Evolutionary conservation across 345 rosid genomes (phyloP).

Genomic region (Murraya paniculata): DNA sequence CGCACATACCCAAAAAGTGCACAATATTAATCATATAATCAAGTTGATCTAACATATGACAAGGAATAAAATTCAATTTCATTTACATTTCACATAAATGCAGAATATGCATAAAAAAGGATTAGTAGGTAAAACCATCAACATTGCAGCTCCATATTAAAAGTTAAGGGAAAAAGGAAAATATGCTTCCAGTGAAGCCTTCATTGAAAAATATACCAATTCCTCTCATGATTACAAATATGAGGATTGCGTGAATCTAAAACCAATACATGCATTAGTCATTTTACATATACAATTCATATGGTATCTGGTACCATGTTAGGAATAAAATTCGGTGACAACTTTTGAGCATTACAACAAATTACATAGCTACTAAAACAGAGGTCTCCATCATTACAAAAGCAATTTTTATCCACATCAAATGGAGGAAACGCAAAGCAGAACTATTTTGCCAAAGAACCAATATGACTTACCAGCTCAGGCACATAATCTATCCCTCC

Average conservation of each 20-base stretch:
- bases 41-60: not conserved
- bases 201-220: not conserved
- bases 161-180: not conserved
- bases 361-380: not conserved
- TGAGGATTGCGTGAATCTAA: not conserved
- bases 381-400: not conserved
- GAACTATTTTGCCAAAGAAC: not conserved
- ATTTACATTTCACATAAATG: not conserved
- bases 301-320: not conserved
- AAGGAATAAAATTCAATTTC: not conserved
- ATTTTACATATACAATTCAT: not conserved
- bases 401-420: not conserved
- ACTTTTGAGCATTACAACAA: not conserved
- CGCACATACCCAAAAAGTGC: not conserved
- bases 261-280: not conserved
- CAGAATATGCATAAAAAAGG: not conserved
- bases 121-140: not conserved
- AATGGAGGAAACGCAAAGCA: not conserved
- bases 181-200: not conserved
- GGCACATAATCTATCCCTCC: slow-evolving; percentile 82
- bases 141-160: not conserved
- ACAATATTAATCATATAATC: not conserved
- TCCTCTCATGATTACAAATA: not conserved
- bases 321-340: not conserved
- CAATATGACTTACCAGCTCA: slow-evolving; percentile 66